These are phyloP conservation scores for Tuber brumale DNA, from an alignment of 495 filamentous ascomycete genomes.

Conservation along the genomic window DNA sequence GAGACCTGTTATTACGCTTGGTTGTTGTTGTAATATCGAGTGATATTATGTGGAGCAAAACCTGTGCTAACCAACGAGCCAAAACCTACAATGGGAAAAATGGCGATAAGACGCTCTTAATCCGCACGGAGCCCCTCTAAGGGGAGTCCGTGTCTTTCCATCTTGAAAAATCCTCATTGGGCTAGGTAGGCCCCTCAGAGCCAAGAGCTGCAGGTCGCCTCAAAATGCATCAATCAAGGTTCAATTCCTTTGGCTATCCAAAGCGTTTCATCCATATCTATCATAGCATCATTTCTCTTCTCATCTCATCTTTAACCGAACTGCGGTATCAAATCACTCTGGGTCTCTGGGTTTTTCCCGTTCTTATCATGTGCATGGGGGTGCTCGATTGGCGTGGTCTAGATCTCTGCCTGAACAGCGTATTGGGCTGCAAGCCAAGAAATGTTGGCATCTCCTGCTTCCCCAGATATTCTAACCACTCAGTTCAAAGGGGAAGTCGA, in stretches of 20 bases:
- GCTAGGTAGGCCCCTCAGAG: not conserved
- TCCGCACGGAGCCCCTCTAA: not conserved
- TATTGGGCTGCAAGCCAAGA: conserved; percentile 5
- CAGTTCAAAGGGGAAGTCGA: not conserved
- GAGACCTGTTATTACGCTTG: not conserved
- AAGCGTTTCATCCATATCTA: conserved; percentile 1
- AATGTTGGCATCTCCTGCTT: not conserved
- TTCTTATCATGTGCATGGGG: not conserved
- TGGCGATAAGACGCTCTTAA: not conserved
- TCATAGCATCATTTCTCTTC: not conserved
- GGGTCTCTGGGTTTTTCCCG: not conserved
- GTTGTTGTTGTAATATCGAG: not conserved
- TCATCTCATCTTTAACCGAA: conserved; percentile 4
- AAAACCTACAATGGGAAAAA: not conserved
- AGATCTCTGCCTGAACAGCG: not conserved
- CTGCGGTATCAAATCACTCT: not conserved
- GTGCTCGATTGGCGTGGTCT: not conserved
- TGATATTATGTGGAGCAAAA: not conserved
- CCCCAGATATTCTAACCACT: not conserved
- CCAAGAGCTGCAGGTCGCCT: not conserved
- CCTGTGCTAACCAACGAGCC: not conserved
- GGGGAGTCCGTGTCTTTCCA: not conserved
- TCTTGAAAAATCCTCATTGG: not conserved
- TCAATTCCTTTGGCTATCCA: not conserved
- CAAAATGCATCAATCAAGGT: not conserved